phyloP scores from a whole-genome alignment of 306 rosid species.

The Medicago lupulina region DNA sequence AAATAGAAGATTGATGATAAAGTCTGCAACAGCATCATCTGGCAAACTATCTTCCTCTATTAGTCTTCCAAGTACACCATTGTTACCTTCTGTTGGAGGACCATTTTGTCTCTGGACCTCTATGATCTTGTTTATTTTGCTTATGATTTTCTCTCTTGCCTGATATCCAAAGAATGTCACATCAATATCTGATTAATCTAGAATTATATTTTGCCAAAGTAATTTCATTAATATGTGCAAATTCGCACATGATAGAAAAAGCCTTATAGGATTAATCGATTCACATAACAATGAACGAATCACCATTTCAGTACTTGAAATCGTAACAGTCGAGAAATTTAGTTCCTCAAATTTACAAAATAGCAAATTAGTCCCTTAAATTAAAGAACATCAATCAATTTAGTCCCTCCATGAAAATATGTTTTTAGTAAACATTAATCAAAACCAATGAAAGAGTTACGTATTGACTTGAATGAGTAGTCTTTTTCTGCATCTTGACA shows the following conservation, averaged over 20 bases:
- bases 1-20: constrained; percentile 92
- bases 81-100: constrained; percentile 44
- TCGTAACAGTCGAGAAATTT: not conserved
- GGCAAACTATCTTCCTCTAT: constrained; percentile 79
- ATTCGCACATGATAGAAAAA: too few relatives aligned
- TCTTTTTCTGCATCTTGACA: not conserved
- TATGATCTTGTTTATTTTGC: constrained; percentile 70
- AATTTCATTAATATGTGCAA: not conserved
- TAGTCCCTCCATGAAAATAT: not conserved
- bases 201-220: not conserved
- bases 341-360: not conserved
- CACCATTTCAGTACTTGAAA: not conserved
- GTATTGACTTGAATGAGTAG: too few relatives aligned
- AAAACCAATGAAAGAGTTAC: not conserved
- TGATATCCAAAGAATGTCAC: constrained; percentile 40
- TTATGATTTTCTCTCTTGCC: constrained; percentile 86
- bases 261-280: not conserved
- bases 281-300: not conserved
- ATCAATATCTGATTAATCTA: constrained; percentile 20
- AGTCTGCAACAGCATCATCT: constrained; percentile 79
- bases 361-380: not conserved
- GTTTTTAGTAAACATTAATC: not conserved
- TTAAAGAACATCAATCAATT: not conserved
- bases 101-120: constrained; percentile 58
- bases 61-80: constrained; percentile 75